Evolutionary conservation across 73 alveolate species (phyloP), one percentile per base, ranked within the genome.

Genomic region (Paramecium octaurelia): DNA sequence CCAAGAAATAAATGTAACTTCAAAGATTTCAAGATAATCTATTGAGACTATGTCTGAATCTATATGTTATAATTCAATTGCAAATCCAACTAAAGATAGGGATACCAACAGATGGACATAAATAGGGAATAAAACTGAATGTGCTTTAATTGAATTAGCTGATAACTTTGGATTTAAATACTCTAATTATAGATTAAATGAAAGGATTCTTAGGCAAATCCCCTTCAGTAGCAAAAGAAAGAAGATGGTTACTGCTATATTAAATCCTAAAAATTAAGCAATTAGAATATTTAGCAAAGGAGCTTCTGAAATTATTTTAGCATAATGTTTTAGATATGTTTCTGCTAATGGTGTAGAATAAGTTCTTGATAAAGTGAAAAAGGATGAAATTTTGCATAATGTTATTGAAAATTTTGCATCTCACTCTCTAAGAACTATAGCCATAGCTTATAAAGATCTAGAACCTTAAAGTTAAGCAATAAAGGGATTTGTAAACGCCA

Each of bases 181-280:
- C n/a, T 70, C 42, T 6, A 84, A 92, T 35, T 48, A 36, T 23
- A 80, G 96, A 58, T 31, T 21, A 23, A 31, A 35, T 58, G 57
- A 36, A 64, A 46, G 58, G 35, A 77, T 93, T 31, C 20, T 68
- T 36, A 58, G 89, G 21, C 44, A 69, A 88, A 77, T 98, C 27
- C 99, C 99, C 9, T 98, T 98, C 92, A 96, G 96, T 92, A 96
- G 99, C 80, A 93, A 90, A 88, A 88, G 99, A 60, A 97, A 98
- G 98, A 97, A 97, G 97, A 97, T 97, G 98, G 86, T 96, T 42
- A 95, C 98, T 77, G 96, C 97, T 31, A 95, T 98, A 20, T 95
- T 86, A 70, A 95, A 95, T 73, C 95, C 94, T 2, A 36, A 77
- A 77, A 64, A 68, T 46, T 95, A 95, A 23, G 94, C 80, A 35